These are phyloP conservation scores for Oemleria cerasiformis DNA, from an alignment of 306 rosid genomes.

Conservation along the genomic window DNA sequence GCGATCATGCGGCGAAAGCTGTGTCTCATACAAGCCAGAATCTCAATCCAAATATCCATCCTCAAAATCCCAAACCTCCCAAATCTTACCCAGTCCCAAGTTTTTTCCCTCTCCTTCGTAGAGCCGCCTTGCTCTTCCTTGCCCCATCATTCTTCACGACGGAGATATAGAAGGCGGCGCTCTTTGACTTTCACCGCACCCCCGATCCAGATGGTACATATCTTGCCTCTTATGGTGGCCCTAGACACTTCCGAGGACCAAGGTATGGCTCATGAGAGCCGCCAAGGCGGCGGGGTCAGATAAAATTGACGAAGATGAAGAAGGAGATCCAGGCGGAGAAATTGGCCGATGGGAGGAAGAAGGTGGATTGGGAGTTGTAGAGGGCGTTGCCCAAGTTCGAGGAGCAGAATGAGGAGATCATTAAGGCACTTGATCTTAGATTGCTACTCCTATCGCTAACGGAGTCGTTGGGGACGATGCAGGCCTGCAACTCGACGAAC, in stretches of 20 bases:
- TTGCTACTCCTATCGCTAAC: too few species aligned
- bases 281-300: constrained; percentile 78
- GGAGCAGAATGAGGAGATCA: constrained; percentile 67
- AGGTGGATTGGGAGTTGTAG: constrained; percentile 73
- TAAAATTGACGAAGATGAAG: constrained; percentile 88
- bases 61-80: constrained; percentile 50
- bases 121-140: constrained; percentile 42
- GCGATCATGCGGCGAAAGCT: constrained; percentile 32
- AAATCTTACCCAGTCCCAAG: constrained; percentile 29
- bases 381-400: constrained; percentile 70
- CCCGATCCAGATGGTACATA: constrained; percentile 68
- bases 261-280: constrained; percentile 68
- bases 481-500: too few species aligned
- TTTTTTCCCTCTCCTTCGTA: constrained; percentile 41
- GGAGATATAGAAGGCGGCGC: constrained; percentile 77
- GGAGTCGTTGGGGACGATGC: too few species aligned
- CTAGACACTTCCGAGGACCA: constrained; percentile 82
- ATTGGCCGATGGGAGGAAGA: constrained; percentile 71
- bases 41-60: constrained; percentile 44
- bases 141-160: constrained; percentile 63
- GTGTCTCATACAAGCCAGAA: constrained; percentile 27
- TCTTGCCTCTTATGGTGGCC: constrained; percentile 72
- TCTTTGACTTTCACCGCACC: constrained; percentile 87
- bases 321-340: constrained; percentile 83
- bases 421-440: constrained; percentile 86